Evolutionary conservation across 2,329 filamentous ascomycete species (phyloP).

Genomic region (Fonsecaea pugnacius): DNA sequence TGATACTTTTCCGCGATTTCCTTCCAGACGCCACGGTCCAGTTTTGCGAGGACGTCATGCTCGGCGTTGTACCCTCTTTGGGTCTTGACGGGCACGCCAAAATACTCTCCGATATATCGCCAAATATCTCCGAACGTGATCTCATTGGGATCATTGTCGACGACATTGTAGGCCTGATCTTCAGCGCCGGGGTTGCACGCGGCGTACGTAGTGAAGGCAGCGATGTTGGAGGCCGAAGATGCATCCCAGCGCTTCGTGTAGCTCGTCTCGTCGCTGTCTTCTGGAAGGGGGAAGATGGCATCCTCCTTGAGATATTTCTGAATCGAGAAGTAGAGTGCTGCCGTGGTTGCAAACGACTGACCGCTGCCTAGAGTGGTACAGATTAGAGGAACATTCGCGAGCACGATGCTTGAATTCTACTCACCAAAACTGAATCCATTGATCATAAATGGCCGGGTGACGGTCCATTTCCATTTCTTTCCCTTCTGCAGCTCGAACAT

Average conservation of each 20-base stretch:
- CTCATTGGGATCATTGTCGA: not conserved
- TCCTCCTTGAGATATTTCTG: not conserved
- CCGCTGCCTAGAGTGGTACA: not conserved
- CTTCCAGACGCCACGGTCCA: too few relatives aligned
- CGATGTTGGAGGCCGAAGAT: not conserved
- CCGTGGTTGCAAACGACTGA: not conserved
- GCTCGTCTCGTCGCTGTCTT: not conserved
- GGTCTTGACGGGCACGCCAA: not conserved
- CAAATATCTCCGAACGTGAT: not conserved
- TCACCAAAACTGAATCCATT: not conserved
- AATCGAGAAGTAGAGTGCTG: not conserved
- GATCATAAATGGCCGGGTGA: not conserved
- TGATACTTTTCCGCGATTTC: too few relatives aligned
- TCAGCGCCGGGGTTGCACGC: not conserved
- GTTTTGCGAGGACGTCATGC: too few relatives aligned
- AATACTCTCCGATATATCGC: not conserved
- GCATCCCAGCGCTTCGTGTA: not conserved
- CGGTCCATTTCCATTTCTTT: not conserved
- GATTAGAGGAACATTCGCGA: not conserved
- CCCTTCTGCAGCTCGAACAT: not conserved
- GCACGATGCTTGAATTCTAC: not conserved
- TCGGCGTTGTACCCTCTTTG: too few relatives aligned
- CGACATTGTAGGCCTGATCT: not conserved
- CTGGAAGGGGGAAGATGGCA: not conserved
- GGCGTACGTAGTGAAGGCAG: not conserved